Base-by-base conservation (phyloP, 805 yeast species). In the Isabelozyma heimii region DNA sequence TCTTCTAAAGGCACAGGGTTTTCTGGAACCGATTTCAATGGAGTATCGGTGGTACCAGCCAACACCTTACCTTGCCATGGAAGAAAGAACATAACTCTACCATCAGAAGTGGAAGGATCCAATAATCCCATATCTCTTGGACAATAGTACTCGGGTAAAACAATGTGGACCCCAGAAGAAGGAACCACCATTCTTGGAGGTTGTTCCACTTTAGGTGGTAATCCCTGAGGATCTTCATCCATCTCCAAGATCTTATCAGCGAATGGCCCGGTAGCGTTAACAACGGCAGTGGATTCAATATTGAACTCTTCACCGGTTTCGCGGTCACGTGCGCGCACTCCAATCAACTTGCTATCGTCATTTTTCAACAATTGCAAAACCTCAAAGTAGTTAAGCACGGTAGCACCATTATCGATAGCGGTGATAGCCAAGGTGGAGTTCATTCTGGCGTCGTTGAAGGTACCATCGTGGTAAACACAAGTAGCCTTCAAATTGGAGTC, bases 11-110 rank as follows among this genome's bases (percentile, higher is more conserved):
- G 96, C 45, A 83, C 79, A 48, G 97, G 97, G 61, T 79, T 82
- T 57, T 77, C 83, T 41, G 89, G 89, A 47, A 86, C 82, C 54
- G 75, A 74, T 53, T 80, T 81, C 72, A 86, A 70, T 41, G 97
- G 96, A 46, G 89, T 86, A 73, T 91, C 98, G 48, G 98, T 91
- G 52, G 98, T 91, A 66, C 98, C 98, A 50, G 97, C 97, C 56
- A 91, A 77, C 33, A 91, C 96, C 67, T 91, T 88, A 5, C 97
- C 97, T 75, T 91, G 97, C 97, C 97, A 91, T 58, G 98, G 98
- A 67, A 91, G 77, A 76, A 92, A 91, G 73, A 91, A 91, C 87
- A 92, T 88, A 46, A 91, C 97, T 70, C 98, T 84, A 49, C 97
- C 97, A 66, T 91, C 98, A 33, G 92, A 76, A 43, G 98, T 91